Evolutionary conservation across 2,329 filamentous ascomycete genomes (phyloP).

Genomic region (Fusarium guadeloupense): DNA sequence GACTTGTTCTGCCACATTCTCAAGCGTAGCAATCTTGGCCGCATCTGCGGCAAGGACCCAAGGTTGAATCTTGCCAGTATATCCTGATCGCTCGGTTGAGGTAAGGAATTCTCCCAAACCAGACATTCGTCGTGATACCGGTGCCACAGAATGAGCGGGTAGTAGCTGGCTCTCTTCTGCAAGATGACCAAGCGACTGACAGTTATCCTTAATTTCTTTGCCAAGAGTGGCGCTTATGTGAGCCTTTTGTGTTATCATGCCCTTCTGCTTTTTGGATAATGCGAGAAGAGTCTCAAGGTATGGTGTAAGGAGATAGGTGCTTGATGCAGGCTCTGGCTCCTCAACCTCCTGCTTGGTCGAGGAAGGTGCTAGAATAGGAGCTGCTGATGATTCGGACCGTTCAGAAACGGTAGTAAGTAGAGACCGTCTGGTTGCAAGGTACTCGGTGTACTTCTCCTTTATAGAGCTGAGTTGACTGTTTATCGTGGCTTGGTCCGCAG

Average conservation of each 20-base stretch:
- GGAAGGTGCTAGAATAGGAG: slow-evolving; percentile 30
- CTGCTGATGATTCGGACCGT: slow-evolving; percentile 43
- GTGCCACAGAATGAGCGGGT: slow-evolving; percentile 58
- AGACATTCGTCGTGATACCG: slow-evolving; percentile 47
- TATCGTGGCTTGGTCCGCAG: slow-evolving; percentile 44
- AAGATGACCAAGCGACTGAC: slow-evolving; percentile 62
- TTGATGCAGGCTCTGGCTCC: slow-evolving; percentile 33
- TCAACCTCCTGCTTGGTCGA: slow-evolving; percentile 11
- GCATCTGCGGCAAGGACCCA: slow-evolving; percentile 70
- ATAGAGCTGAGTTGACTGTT: slow-evolving; percentile 57
- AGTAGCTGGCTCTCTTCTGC: slow-evolving; percentile 71
- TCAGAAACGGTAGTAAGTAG: slow-evolving; percentile 56
- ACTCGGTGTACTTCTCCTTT: slow-evolving; percentile 63
- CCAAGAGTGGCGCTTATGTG: slow-evolving; percentile 62
- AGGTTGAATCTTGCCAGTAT: slow-evolving; percentile 58
- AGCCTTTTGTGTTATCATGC: slow-evolving; percentile 65
- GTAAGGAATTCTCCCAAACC: slow-evolving; percentile 57
- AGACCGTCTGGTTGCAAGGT: slow-evolving; percentile 59
- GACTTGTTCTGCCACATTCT: slow-evolving; percentile 67
- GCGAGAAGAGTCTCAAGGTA: slow-evolving; percentile 64
- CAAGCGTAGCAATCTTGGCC: slow-evolving; percentile 67
- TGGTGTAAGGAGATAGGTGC: slow-evolving; percentile 61
- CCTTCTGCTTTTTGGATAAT: slow-evolving; percentile 65
- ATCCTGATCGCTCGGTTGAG: slow-evolving; percentile 50
- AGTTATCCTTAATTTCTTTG: slow-evolving; percentile 61